Percentiles rank a stretch among this genome's conserved stretches.
These are phyloP conservation scores for Trichoderma endophyticum DNA, from an alignment of 2,329 filamentous ascomycete species.

Conservation along the genomic window DNA sequence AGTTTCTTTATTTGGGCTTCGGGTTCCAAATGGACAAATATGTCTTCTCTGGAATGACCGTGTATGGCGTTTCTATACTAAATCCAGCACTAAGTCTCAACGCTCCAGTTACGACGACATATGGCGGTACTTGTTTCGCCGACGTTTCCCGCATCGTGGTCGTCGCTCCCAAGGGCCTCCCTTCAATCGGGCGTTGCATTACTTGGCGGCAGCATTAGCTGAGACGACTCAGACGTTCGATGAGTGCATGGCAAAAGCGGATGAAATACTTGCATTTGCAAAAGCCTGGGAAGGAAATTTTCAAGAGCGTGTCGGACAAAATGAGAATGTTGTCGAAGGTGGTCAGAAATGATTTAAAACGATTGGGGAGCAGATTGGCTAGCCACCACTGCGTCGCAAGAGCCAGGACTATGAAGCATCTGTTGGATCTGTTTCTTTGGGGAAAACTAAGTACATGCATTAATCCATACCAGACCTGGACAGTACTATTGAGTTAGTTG, in stretches of 20 bases:
- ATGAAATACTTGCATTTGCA: not conserved
- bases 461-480: no score
- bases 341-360: not conserved
- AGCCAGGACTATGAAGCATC: not conserved
- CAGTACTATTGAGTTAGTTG: no score
- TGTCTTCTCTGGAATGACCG: not conserved
- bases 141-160: not conserved
- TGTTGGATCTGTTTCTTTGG: no score
- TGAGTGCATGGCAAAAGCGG: not conserved
- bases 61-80: accelerated
- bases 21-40: not conserved
- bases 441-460: no score
- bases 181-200: not conserved
- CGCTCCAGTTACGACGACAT: no score
- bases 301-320: not conserved
- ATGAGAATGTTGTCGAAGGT: not conserved
- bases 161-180: not conserved
- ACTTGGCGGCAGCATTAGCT: not conserved
- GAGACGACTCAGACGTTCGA: not conserved
- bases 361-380: not conserved
- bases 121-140: not conserved
- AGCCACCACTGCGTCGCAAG: not conserved
- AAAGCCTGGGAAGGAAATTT: not conserved
- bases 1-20: not conserved
- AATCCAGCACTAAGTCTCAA: not conserved